Evolutionary conservation across 2,329 filamentous ascomycete genomes (phyloP).

Genomic region (Paecilomyces fulvus): DNA sequence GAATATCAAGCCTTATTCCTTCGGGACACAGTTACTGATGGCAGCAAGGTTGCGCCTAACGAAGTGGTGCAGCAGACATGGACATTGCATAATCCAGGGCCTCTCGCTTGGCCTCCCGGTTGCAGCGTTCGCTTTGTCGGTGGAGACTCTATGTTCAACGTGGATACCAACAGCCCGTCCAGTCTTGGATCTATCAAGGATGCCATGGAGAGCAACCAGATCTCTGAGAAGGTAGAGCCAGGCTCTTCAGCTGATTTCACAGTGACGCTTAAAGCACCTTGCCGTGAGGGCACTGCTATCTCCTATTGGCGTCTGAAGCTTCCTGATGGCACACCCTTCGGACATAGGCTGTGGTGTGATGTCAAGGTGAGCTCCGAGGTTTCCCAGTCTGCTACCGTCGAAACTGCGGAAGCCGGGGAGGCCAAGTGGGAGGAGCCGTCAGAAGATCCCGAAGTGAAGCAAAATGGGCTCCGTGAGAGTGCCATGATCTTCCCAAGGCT

Average conservation of each 20-base stretch:
- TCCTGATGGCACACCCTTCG: constrained; percentile 71
- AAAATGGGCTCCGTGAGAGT: constrained; percentile 41
- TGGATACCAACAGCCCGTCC: constrained; percentile 72
- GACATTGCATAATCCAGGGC: constrained; percentile 80
- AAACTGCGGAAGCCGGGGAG: constrained; percentile 3
- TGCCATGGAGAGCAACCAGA: constrained; percentile 74
- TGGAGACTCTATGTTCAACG: constrained; percentile 91
- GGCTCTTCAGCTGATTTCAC: constrained; percentile 74
- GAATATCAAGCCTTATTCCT: constrained; percentile 60
- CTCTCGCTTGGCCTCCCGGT: constrained; percentile 72
- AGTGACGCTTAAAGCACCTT: constrained; percentile 72
- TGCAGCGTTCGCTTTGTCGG: constrained; percentile 87
- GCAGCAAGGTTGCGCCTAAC: constrained; percentile 61
- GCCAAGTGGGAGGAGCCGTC: constrained; percentile 21
- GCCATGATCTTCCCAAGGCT: constrained; percentile 96
- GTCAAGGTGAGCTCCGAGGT: constrained; percentile 52
- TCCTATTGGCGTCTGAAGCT: constrained; percentile 96
- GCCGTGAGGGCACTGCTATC: constrained; percentile 67
- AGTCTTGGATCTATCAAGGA: constrained; percentile 66
- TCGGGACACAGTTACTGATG: constrained; percentile 70
- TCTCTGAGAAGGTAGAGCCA: constrained; percentile 59
- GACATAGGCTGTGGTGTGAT: constrained; percentile 92
- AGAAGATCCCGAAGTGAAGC: constrained; percentile 21
- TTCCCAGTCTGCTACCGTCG: constrained; percentile 5
- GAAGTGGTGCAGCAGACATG: constrained; percentile 81